phyloP scores from a whole-genome alignment of 176 grass and related monocot species.

The Phragmites australis region DNA sequence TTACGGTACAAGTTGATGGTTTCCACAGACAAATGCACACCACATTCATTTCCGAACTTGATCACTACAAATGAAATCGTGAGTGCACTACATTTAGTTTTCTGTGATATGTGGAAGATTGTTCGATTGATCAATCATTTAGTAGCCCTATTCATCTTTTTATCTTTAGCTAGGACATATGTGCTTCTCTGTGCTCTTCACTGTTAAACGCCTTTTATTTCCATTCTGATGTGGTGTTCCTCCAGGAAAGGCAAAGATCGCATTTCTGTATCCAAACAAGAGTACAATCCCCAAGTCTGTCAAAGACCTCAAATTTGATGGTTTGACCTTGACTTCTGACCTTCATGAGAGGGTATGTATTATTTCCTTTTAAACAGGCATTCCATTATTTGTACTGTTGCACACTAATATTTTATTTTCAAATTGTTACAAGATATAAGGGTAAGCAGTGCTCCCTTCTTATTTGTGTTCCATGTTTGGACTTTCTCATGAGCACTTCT shows the following conservation, averaged over 20 bases:
- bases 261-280: constrained; percentile 84
- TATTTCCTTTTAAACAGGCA: not conserved
- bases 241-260: constrained; percentile 75
- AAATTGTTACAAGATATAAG: not conserved
- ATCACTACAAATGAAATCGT: not conserved
- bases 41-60: not conserved
- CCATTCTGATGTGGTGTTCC: constrained; percentile 10
- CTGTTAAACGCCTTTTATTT: constrained; percentile 30
- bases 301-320: constrained; percentile 59
- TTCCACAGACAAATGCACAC: not conserved
- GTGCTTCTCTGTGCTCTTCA: not conserved
- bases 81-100: not conserved
- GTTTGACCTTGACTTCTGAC: constrained; percentile 23
- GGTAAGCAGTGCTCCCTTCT: not conserved
- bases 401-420: not conserved
- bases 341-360: constrained; percentile 33
- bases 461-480: not conserved
- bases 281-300: constrained; percentile 72
- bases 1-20: not conserved
- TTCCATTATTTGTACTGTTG: constrained; percentile 1
- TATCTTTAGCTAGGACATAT: constrained; percentile 22
- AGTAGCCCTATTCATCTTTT: not conserved
- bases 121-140: constrained; percentile 1
- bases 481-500: not conserved
- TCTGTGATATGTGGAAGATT: constrained; percentile 5